These are phyloP conservation scores for Beauveria varroae DNA, from an alignment of 2,329 filamentous ascomycete species.

Conservation along the genomic window DNA sequence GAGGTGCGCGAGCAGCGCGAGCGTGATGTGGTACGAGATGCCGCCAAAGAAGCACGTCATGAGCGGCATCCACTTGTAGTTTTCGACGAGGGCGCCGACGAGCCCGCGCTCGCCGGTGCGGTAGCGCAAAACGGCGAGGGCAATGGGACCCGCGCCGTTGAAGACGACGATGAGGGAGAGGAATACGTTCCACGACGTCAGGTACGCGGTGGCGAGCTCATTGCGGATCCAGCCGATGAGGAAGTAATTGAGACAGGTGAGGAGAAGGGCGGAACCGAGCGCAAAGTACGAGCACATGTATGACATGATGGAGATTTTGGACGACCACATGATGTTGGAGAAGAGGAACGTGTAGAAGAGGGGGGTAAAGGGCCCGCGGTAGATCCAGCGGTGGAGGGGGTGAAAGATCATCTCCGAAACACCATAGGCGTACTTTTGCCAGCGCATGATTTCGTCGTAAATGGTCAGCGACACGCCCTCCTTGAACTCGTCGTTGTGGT, in stretches of 20 bases:
- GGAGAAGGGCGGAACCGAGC: constrained; percentile 58
- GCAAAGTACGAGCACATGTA: constrained; percentile 69
- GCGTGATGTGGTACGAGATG: constrained; percentile 34
- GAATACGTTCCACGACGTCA: constrained; percentile 59
- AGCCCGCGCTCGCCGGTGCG: constrained; percentile 47
- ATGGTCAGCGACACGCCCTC: constrained; percentile 67
- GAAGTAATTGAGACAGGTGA: constrained; percentile 64
- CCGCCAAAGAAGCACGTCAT: constrained; percentile 38
- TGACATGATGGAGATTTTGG: constrained; percentile 63
- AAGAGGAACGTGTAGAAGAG: constrained; percentile 55
- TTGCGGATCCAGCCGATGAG: constrained; percentile 65
- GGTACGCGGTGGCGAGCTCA: constrained; percentile 57
- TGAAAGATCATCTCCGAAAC: constrained; percentile 66
- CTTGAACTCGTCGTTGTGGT: constrained; percentile 63
- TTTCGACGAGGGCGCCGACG: constrained; percentile 31
- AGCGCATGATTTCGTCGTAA: constrained; percentile 63
- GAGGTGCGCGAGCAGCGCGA: constrained; percentile 34
- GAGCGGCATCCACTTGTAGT: constrained; percentile 56
- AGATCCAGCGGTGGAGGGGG: constrained; percentile 55
- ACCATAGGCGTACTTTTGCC: constrained; percentile 69
- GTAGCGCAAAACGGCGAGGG: constrained; percentile 56
- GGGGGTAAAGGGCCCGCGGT: constrained; percentile 55
- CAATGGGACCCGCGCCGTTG: constrained; percentile 51
- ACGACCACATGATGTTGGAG: constrained; percentile 54
- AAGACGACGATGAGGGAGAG: constrained; percentile 59